Evolutionary conservation across 2,329 filamentous ascomycete species (phyloP).

Genomic region (Pyricularia pennisetigena): DNA sequence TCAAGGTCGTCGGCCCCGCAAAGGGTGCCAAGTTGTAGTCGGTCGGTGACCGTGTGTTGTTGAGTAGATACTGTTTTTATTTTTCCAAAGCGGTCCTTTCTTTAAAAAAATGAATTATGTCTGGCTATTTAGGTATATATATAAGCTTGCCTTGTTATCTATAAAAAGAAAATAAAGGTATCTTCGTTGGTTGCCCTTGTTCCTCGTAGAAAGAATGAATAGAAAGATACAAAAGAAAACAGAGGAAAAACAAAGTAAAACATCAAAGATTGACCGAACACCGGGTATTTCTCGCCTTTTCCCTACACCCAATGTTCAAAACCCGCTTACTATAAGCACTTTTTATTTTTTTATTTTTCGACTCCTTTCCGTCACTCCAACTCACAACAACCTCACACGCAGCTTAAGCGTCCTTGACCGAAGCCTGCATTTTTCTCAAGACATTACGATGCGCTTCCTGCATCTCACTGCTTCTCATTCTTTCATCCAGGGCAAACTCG

Average conservation of each 20-base stretch:
- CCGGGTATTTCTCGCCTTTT: too few species aligned
- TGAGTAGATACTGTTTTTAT: background rate
- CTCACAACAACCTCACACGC: background rate
- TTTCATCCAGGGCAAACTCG: constrained; percentile 58
- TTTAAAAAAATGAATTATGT: background rate
- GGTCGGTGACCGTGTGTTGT: constrained; percentile 8
- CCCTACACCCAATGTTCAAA: too few species aligned
- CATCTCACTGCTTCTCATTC: constrained; percentile 68
- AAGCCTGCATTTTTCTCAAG: constrained; percentile 66
- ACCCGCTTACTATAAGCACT: too few species aligned
- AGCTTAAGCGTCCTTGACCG: constrained; percentile 22
- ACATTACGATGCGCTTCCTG: constrained; percentile 69
- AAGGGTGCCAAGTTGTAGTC: constrained; percentile 54
- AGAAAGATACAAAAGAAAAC: background rate
- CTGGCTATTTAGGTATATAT: background rate
- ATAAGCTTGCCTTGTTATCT: background rate
- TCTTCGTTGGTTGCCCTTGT: background rate
- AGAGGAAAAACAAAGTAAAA: background rate
- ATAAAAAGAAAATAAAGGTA: background rate
- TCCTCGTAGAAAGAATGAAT: background rate
- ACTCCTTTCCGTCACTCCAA: background rate
- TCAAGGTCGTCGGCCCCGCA: constrained; percentile 49
- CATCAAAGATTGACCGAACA: too few species aligned
- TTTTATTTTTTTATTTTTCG: too few species aligned
- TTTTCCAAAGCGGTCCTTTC: background rate